Evolutionary conservation across 164 flowering plant genomes (phyloP), one percentile per base, ranked within the genome.

Genomic region (Cinnamomum chago): DNA sequence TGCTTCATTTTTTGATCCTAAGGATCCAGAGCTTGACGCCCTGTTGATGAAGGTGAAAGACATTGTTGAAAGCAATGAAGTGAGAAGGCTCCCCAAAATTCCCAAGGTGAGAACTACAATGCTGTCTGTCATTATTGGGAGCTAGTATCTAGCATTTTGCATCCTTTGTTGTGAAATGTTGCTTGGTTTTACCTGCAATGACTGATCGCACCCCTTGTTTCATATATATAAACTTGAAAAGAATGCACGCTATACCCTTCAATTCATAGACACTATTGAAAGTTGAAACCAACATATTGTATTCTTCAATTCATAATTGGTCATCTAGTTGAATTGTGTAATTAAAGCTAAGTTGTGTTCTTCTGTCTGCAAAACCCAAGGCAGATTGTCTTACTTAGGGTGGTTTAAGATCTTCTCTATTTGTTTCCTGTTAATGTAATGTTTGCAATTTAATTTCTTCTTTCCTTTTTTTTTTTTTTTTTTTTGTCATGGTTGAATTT

Each of bases 41-140:
- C 79, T 93, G 23, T 17, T 88, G 76, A 74, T 65, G 71, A 89
- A 83, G 80, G 80, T 95, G n/a, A 93, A 90, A 76, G 94, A 88
- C 51, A 82, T 89, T 70, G 87, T 93, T 18, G 92, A 90, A 80
- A 91, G 92, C 80, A 95, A 90, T 83, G 97, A 93, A 73, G 85
- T 86, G 62, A 85, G 96, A 79, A 84, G 96, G 74, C 90, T 93
- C 58, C 97, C 98, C 33, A 90, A 92, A 84, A 81, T 90, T 79
- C 90, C 97, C 3, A 92, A 94, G 95, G 98, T 94, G 71, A 77
- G 50, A 2, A 68, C 51, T 65, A 24, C 18, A 62, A 24, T 22
- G 24, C 66, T 64, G 24, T 64, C 25, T 20, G 24, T 7, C 30
- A 24, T 64, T 24, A 64, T 64, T 64, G 27, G 22, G 5, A 55